phyloP scores from a whole-genome alignment of 2,329 filamentous ascomycete species.

The Calycina marina region DNA sequence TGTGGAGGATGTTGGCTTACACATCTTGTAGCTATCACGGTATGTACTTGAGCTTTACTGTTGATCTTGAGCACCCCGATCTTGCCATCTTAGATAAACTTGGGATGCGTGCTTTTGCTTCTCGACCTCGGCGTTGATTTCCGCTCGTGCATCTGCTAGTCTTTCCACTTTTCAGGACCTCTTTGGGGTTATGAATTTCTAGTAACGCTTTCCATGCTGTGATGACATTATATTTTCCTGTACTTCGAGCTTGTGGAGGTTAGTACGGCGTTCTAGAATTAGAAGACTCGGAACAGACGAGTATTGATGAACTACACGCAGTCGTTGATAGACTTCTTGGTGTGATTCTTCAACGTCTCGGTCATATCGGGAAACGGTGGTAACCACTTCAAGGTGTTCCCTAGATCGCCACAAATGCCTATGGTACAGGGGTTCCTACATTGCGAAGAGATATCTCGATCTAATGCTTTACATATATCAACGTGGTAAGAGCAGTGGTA shows the following conservation, averaged over 20 bases:
- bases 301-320: conserved; percentile 51
- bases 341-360: conserved; percentile 40
- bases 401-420: conserved; percentile 53
- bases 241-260: conserved; percentile 31
- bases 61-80: conserved; percentile 49
- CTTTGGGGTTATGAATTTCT: conserved; percentile 32
- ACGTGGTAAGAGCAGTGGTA: conserved; percentile 48
- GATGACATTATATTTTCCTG: conserved; percentile 42
- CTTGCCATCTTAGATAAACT: conserved; percentile 45
- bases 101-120: conserved; percentile 46
- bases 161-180: conserved; percentile 33
- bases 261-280: background rate
- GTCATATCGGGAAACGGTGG: conserved; percentile 53
- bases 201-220: conserved; percentile 46
- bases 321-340: conserved; percentile 47
- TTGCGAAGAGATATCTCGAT: conserved; percentile 31
- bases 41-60: conserved; percentile 47
- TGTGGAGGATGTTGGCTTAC: conserved; percentile 3
- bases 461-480: conserved; percentile 42
- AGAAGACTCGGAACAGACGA: conserved; percentile 18
- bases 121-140: conserved; percentile 47
- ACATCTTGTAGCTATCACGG: conserved; percentile 54
- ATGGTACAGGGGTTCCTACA: conserved; percentile 49
- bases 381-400: conserved; percentile 49
- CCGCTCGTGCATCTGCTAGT: conserved; percentile 37